phyloP scores from a whole-genome alignment of 106 monocot genomes.

The Xerophyta viscosa region DNA sequence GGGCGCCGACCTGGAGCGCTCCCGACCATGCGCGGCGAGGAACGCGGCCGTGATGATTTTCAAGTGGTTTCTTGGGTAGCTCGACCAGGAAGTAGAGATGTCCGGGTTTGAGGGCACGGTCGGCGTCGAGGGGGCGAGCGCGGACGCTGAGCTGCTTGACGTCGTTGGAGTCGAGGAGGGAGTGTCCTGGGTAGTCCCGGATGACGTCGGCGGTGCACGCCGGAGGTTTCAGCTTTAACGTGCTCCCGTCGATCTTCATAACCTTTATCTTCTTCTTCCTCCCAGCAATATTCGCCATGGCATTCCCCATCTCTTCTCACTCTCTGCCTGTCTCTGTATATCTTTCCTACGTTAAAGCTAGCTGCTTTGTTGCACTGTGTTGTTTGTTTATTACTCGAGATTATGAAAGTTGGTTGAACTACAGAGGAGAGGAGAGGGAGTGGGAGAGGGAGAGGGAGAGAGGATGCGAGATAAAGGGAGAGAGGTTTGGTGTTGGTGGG shows the following conservation, averaged over 20 bases:
- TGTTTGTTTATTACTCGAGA: too few relatives aligned
- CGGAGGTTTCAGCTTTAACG: conserved; percentile 20
- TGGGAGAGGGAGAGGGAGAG: too few relatives aligned
- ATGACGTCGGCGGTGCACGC: conserved; percentile 8
- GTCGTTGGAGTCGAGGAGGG: conserved; percentile 27
- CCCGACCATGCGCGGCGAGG: conserved; percentile 46
- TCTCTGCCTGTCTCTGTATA: too few relatives aligned
- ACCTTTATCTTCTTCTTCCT: conserved; percentile 25
- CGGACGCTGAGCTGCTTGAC: conserved; percentile 20
- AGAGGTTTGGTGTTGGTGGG: too few relatives aligned
- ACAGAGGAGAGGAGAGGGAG: too few relatives aligned
- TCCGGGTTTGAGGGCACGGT: conserved; percentile 20
- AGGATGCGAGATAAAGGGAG: too few relatives aligned
- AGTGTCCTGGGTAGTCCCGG: conserved; percentile 25
- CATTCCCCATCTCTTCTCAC: conserved; percentile 22
- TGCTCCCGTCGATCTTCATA: conserved; percentile 36
- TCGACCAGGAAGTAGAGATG: conserved; percentile 42
- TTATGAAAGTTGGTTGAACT: too few relatives aligned
- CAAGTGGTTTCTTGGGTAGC: conserved; percentile 19
- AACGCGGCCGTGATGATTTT: not conserved
- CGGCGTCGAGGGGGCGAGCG: conserved; percentile 9
- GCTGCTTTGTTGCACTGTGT: too few relatives aligned
- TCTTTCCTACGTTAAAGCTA: too few relatives aligned
- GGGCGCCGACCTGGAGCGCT: conserved; percentile 29
- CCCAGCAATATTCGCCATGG: not conserved